Conservation (phyloP, 768 basidiomycete genomes). For the Solioccasus polychromus region DNA sequence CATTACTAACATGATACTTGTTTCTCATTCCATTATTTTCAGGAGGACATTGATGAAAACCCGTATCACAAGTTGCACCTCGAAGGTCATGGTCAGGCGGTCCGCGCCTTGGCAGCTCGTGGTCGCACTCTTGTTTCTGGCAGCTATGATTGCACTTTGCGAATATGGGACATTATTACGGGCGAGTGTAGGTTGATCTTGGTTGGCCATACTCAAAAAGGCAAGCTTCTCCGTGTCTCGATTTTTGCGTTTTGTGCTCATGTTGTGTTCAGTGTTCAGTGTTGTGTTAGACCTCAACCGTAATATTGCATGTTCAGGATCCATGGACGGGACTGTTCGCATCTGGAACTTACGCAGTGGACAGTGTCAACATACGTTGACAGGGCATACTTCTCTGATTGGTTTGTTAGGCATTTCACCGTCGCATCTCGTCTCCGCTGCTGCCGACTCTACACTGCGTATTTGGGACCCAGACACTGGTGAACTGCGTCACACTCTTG, state of each 20-base stretch:
- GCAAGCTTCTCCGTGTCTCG: constrained; percentile 36
- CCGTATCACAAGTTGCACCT: constrained; percentile 87
- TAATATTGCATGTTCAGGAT: constrained; percentile 92
- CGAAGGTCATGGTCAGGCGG: constrained; percentile 88
- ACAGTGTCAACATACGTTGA: constrained; percentile 72
- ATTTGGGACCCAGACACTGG: constrained; percentile 92
- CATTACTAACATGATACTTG: not conserved
- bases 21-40: constrained; percentile 13
- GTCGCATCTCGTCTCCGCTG: constrained; percentile 90
- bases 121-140: constrained; percentile 91
- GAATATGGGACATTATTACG: constrained; percentile 91
- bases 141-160: constrained; percentile 92
- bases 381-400: constrained; percentile 93
- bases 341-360: constrained; percentile 90
- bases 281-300: constrained; percentile 86
- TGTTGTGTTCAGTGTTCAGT: constrained; percentile 71
- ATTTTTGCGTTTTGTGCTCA: constrained; percentile 1
- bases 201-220: constrained; percentile 90
- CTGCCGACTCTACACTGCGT: constrained; percentile 92
- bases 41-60: constrained; percentile 73
- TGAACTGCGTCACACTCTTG: constrained; percentile 74
- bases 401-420: constrained; percentile 89
- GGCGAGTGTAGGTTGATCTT: constrained; percentile 80
- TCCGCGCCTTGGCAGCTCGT: constrained; percentile 87
- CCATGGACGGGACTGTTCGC: constrained; percentile 96